Conservation (phyloP, 2,329 filamentous ascomycete genomes). For the Rhynchosporium secalis region DNA sequence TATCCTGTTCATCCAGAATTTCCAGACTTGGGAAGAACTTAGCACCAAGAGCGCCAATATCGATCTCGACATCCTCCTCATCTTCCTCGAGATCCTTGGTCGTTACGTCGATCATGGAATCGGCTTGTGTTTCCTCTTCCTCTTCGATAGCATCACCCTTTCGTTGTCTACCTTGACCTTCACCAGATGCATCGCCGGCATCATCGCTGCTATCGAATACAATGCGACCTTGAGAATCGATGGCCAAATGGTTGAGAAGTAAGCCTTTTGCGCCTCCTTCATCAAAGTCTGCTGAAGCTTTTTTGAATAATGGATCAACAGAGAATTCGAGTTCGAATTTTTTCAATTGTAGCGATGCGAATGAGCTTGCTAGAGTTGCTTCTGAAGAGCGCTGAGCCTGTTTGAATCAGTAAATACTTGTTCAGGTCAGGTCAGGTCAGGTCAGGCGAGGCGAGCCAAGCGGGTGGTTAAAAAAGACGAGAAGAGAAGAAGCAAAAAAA, state of each 20-base stretch:
- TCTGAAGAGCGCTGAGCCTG: constrained; percentile 78
- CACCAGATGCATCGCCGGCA: constrained; percentile 53
- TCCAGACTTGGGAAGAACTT: constrained; percentile 85
- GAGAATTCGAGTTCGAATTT: constrained; percentile 97
- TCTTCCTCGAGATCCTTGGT: constrained; percentile 48
- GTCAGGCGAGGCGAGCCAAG: background rate
- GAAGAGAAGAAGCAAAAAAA: background rate
- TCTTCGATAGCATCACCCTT: constrained; percentile 66
- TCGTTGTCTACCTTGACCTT: constrained; percentile 34
- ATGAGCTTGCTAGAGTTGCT: constrained; percentile 87
- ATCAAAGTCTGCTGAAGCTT: constrained; percentile 96
- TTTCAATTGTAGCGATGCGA: constrained; percentile 86
- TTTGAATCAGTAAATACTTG: constrained; percentile 27
- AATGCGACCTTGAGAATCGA: constrained; percentile 87
- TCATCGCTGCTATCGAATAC: constrained; percentile 99
- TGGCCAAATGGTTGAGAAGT: constrained; percentile 92
- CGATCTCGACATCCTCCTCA: constrained; percentile 69
- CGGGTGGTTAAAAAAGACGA: background rate
- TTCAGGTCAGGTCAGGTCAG: too few relatives aligned
- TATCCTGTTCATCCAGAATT: constrained; percentile 78
- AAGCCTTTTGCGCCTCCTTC: constrained; percentile 96
- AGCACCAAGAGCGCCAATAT: constrained; percentile 70
- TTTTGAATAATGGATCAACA: constrained; percentile 98
- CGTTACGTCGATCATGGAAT: constrained; percentile 40
- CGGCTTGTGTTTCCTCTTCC: constrained; percentile 44